These are phyloP conservation scores for Pestalotiopsis sp. DNA, from an alignment of 2,329 filamentous ascomycete species.

Conservation along the genomic window DNA sequence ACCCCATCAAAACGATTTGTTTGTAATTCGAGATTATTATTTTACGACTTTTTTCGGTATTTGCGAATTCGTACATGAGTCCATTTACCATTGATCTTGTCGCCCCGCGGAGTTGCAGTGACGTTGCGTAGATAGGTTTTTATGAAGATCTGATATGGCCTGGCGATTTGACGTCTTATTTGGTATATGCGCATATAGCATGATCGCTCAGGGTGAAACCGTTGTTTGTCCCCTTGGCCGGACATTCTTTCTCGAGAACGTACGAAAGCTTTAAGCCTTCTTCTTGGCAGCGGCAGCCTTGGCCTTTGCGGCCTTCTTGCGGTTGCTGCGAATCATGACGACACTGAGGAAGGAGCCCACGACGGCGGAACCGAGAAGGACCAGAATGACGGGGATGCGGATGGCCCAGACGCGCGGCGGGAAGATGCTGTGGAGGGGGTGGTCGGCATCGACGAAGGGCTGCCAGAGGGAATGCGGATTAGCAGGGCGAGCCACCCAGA, in stretches of 20 bases:
- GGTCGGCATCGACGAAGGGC: slow-evolving; percentile 96
- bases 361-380: slow-evolving; percentile 87
- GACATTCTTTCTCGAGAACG: background rate
- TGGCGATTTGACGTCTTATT: background rate
- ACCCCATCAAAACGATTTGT: background rate
- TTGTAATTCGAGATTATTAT: background rate
- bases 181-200: background rate
- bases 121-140: background rate
- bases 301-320: slow-evolving; percentile 94
- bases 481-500: slow-evolving; percentile 6
- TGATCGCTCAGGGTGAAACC: no score
- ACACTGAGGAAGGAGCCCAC: slow-evolving; percentile 94
- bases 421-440: slow-evolving; percentile 93
- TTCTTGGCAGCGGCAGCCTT: slow-evolving; percentile 79
- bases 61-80: background rate
- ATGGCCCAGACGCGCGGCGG: slow-evolving; percentile 98
- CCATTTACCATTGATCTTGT: background rate
- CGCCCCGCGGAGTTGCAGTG: background rate
- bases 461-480: slow-evolving; percentile 38
- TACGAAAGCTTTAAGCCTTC: slow-evolving; percentile 65
- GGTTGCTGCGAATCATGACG: slow-evolving; percentile 98
- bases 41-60: background rate
- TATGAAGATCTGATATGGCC: background rate
- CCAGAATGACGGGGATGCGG: slow-evolving; percentile 94
- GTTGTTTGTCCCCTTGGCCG: background rate